Percentiles rank a stretch among this genome's conserved stretches.
Conservation (phyloP, 2,329 filamentous ascomycete species). For the Diaporthe australafricana region DNA sequence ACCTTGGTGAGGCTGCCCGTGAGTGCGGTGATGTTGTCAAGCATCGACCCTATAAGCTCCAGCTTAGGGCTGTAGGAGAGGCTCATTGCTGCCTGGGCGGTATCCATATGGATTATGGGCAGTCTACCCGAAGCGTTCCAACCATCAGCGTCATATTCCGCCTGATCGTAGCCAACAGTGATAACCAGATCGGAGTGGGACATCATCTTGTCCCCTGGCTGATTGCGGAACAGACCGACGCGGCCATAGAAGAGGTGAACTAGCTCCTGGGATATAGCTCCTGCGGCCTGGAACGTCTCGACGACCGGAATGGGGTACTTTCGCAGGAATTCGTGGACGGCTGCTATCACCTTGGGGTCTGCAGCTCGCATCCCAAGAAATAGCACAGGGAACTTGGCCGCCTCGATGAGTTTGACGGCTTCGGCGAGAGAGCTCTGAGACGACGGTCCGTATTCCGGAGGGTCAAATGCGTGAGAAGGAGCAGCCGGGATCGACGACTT, state of each 20-base stretch:
- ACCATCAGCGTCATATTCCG: conserved; percentile 57
- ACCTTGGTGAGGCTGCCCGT: conserved; percentile 46
- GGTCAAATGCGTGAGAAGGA: conserved; percentile 50
- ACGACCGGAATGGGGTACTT: conserved; percentile 57
- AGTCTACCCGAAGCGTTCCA: conserved; percentile 54
- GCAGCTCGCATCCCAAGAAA: conserved; percentile 58
- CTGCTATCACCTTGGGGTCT: conserved; percentile 52
- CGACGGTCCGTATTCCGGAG: conserved; percentile 55
- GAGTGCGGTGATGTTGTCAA: conserved; percentile 53
- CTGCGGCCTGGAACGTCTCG: conserved; percentile 63
- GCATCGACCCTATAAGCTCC: conserved; percentile 56
- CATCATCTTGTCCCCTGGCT: conserved; percentile 58
- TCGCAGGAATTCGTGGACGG: conserved; percentile 54
- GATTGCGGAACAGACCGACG: conserved; percentile 61
- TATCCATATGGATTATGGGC: conserved; percentile 58
- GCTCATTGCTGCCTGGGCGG: conserved; percentile 52
- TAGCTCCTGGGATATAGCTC: conserved; percentile 56
- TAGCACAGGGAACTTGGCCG: conserved; percentile 54
- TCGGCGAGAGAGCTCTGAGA: conserved; percentile 46
- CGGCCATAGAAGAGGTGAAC: conserved; percentile 58
- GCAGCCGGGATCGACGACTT: conserved; percentile 51
- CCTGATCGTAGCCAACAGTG: conserved; percentile 59
- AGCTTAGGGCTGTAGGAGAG: conserved; percentile 53
- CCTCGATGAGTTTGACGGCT: conserved; percentile 49
- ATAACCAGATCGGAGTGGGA: conserved; percentile 56